Evolutionary conservation across 1,139 yeast species (phyloP), one percentile per base, ranked within the genome.

Genomic region (Wickerhamomyces sp.): DNA sequence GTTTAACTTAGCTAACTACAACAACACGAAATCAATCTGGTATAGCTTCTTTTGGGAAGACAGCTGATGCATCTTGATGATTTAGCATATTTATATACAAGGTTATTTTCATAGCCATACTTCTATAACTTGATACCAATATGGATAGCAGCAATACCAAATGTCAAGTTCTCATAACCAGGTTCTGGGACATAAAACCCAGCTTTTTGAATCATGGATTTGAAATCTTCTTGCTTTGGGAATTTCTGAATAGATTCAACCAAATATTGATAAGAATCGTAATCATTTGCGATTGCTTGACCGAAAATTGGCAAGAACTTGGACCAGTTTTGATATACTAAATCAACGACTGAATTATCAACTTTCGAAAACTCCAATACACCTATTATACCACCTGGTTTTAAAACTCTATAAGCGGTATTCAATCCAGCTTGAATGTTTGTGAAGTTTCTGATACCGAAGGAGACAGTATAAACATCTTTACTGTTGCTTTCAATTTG

Each of bases 351-450:
- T 29, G 88, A 81, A 63, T 89, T 86, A 47, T 87, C 86, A 48
- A 94, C 97, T 63, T 90, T 93, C 48, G 95, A 84, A 62, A 93
- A 93, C 66, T 93, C 99, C 50, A 93, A 76, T 67, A 98, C 91
- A 36, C 96, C 96, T 65, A 93, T 94, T 43, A 94, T 88, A 60
- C 99, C 99, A 61, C 99, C 99, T n/a, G 97, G 99, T 66, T 85
- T 88, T 62, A 93, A 77, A 31, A 91, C 95, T 58, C 99, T 79
- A 71, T 91, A 87, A 34, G 99, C 99, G 27, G 97, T 86, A 58
- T 86, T 77, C 58, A 93, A 76, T 31, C 98, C 99, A 10, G 89
- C 90, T 68, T 91, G 97, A 55, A 93, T 84, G 62, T 93, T 76
- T 49, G 99, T 93, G 65, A 94, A 94, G 67, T 93, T 93, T 68